Evolutionary conservation across 2,329 filamentous ascomycete species (phyloP).

Genomic region (Basipetospora chlamydospora): DNA sequence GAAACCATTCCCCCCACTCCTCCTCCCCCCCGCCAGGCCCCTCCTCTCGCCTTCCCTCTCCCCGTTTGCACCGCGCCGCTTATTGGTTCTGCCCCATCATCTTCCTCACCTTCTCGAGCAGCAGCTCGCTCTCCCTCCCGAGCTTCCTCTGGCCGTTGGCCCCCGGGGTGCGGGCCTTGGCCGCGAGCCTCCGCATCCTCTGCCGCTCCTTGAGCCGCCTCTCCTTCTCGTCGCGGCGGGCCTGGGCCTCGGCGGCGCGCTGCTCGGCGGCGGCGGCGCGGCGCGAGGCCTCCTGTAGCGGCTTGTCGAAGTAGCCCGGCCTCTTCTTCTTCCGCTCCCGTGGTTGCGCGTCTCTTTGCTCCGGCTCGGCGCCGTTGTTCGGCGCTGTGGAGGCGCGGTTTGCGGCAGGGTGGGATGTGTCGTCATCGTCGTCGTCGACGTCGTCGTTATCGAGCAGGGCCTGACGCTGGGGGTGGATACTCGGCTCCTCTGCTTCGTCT

Average conservation of each 20-base stretch:
- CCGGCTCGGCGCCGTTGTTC: slow-evolving; percentile 5
- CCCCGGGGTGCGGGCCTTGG: slow-evolving; percentile 55
- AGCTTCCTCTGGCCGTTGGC: slow-evolving; percentile 62
- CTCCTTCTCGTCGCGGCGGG: slow-evolving; percentile 47
- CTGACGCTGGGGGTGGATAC: not conserved
- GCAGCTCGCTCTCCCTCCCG: slow-evolving; percentile 62
- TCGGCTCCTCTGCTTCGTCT: not conserved
- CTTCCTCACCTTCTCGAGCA: slow-evolving; percentile 65
- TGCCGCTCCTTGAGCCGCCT: slow-evolving; percentile 50
- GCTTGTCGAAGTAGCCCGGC: slow-evolving; percentile 43
- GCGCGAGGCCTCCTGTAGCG: slow-evolving; percentile 30
- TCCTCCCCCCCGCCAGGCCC: too few relatives aligned
- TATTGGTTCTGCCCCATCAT: slow-evolving; percentile 42
- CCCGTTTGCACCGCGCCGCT: not conserved
- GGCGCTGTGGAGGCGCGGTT: slow-evolving; percentile 8
- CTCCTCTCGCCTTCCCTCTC: not conserved
- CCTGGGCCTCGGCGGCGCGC: slow-evolving; percentile 25
- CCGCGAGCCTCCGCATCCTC: slow-evolving; percentile 51
- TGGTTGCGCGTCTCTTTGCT: too few relatives aligned
- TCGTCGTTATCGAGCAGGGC: not conserved
- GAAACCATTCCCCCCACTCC: not conserved
- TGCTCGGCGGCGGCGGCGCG: slow-evolving; percentile 23
- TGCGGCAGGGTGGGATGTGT: slow-evolving; percentile 1
- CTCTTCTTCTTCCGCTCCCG: slow-evolving; percentile 14
- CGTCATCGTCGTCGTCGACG: slow-evolving; percentile 3